phyloP scores from a whole-genome alignment of 2,329 filamentous ascomycete genomes.

The Cordyceps fumosorosea region DNA sequence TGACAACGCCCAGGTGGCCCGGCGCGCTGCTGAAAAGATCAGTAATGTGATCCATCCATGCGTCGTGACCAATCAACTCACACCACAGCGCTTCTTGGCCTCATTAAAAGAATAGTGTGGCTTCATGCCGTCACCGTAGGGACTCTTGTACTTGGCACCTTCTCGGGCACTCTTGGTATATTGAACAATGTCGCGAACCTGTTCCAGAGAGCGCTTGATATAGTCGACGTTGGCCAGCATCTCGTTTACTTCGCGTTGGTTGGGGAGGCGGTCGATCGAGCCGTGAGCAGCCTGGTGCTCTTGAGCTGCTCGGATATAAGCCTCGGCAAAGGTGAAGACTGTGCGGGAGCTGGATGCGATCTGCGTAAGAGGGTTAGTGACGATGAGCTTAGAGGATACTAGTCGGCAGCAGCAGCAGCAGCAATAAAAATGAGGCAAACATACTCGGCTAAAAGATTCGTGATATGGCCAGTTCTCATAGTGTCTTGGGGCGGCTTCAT shows the following conservation, averaged over 20 bases:
- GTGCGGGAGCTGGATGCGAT: constrained; percentile 46
- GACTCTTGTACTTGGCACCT: constrained; percentile 39
- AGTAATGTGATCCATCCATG: background rate
- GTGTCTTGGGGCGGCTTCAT: constrained; percentile 40
- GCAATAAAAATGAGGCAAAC: constrained; percentile 22
- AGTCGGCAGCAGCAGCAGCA: background rate
- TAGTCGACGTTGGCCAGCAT: constrained; percentile 48
- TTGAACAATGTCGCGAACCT: constrained; percentile 46
- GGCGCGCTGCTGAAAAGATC: constrained; percentile 58
- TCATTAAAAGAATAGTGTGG: constrained; percentile 61
- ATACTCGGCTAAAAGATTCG: constrained; percentile 45
- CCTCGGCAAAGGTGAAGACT: constrained; percentile 51
- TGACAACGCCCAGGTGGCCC: constrained; percentile 93
- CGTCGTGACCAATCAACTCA: constrained; percentile 47
- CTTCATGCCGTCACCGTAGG: constrained; percentile 52
- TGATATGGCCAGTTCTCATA: constrained; percentile 49
- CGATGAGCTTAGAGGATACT: too few species aligned
- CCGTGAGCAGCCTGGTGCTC: constrained; percentile 50
- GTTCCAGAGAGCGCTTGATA: constrained; percentile 47
- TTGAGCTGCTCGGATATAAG: constrained; percentile 46
- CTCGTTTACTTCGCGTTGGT: constrained; percentile 47
- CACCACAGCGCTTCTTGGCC: constrained; percentile 84
- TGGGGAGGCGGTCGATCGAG: constrained; percentile 47
- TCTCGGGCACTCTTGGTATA: constrained; percentile 48
- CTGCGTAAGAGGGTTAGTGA: constrained; percentile 28